phyloP scores from a whole-genome alignment of 2,329 filamentous ascomycete species.

The Aspergillus vadensis region DNA sequence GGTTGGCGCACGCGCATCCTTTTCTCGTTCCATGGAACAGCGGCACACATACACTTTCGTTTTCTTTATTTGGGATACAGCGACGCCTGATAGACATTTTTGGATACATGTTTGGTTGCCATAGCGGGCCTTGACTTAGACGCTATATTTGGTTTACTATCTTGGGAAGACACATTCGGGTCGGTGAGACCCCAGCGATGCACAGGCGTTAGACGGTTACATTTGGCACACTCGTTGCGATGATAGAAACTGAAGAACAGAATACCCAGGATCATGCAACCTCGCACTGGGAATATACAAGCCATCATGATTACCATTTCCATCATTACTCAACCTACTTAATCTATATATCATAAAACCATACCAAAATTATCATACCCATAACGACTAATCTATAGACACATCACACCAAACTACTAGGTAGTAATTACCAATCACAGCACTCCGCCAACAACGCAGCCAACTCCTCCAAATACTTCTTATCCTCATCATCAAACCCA shows the following conservation, averaged over 20 bases:
- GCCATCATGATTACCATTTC: not conserved
- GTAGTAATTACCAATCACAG: constrained; percentile 41
- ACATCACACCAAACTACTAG: too few species aligned
- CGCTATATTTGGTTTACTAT: not conserved
- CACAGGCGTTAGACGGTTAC: not conserved
- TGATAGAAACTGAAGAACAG: not conserved
- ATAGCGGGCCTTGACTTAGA: not conserved
- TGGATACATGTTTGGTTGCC: not conserved
- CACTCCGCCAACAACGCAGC: constrained; percentile 42
- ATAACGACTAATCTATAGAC: not conserved
- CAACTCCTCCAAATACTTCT: constrained; percentile 45
- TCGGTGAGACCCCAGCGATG: not conserved
- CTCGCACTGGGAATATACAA: not conserved
- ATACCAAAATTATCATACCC: not conserved
- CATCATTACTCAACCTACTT: not conserved
- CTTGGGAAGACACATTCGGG: not conserved
- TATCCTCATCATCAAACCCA: constrained; percentile 50
- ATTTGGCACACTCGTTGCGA: not conserved
- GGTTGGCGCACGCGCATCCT: constrained; percentile 5
- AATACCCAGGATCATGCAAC: not conserved
- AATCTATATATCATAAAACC: not conserved
- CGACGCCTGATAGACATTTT: constrained; percentile 10
- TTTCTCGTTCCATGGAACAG: not conserved
- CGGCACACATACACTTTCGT: not conserved
- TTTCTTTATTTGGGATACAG: not conserved